Conservation (phyloP, 208 protist genomes). For the Angomonas desouzai region DNA sequence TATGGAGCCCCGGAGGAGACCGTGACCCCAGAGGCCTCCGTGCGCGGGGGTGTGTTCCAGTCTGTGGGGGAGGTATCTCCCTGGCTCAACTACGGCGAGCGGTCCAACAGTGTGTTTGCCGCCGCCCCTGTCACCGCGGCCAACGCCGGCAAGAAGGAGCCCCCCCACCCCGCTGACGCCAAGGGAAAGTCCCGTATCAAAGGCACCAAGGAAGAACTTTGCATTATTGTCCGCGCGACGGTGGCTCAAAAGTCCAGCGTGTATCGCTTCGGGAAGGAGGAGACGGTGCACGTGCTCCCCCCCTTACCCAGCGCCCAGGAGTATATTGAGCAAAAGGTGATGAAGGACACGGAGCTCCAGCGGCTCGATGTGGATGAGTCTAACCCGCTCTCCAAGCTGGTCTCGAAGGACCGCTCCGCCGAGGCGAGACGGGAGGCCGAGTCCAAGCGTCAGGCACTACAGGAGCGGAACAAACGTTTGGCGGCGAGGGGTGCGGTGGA, state of each 20-base stretch:
- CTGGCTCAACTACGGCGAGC: constrained; percentile 1
- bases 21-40: neutral
- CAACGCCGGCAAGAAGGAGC: constrained; percentile 5
- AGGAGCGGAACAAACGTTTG: constrained; percentile 19
- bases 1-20: neutral
- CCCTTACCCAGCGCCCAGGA: constrained; percentile 35
- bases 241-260: constrained; percentile 70
- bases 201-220: constrained; percentile 39
- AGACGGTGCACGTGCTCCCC: constrained; percentile 79
- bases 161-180: constrained; percentile 18
- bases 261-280: constrained; percentile 56
- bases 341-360: constrained; percentile 13
- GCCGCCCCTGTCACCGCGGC: neutral
- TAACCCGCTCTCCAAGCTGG: constrained; percentile 27
- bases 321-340: constrained; percentile 17
- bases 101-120: neutral
- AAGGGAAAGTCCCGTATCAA: constrained; percentile 21
- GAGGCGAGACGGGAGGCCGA: constrained; percentile 9
- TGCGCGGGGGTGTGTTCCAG: constrained; percentile 2
- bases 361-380: constrained; percentile 8
- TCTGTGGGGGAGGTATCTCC: constrained; percentile 6
- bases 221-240: constrained; percentile 69
- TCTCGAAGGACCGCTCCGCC: constrained; percentile 8
- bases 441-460: constrained; percentile 13
- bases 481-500: constrained; percentile 22